Conservation (phyloP, 176 grass and related monocot genomes). For the Oryza glaberrima region DNA sequence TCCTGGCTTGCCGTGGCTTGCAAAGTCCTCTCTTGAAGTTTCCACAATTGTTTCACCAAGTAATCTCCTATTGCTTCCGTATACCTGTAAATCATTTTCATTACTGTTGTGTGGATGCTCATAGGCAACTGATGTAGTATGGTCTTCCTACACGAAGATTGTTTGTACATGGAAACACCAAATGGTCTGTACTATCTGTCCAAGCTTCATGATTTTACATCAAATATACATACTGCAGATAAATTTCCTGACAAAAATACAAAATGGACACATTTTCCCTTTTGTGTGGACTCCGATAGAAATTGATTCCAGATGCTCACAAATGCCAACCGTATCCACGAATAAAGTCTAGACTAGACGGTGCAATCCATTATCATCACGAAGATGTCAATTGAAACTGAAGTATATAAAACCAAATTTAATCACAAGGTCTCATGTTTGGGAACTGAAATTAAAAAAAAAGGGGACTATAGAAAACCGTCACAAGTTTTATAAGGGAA, state of each 20-base stretch:
- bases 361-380: neutral
- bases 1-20: conserved; percentile 87
- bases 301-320: neutral
- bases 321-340: neutral
- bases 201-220: neutral
- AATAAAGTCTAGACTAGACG: neutral
- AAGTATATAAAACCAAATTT: neutral
- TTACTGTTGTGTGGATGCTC: neutral
- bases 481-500: no score
- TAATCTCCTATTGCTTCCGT: neutral
- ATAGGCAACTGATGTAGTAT: neutral
- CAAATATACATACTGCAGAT: neutral
- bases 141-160: neutral
- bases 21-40: conserved; percentile 86
- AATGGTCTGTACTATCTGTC: neutral
- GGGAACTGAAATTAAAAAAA: no score
- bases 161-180: conserved; percentile 25
- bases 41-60: conserved; percentile 7
- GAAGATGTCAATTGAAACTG: neutral
- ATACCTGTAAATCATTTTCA: conserved; percentile 16
- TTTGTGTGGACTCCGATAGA: neutral
- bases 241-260: neutral
- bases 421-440: no score
- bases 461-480: no score
- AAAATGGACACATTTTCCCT: neutral